Evolutionary conservation across 768 basidiomycete species (phyloP), one percentile per base, ranked within the genome.

Genomic region (Holtermanniella nyarrowii): DNA sequence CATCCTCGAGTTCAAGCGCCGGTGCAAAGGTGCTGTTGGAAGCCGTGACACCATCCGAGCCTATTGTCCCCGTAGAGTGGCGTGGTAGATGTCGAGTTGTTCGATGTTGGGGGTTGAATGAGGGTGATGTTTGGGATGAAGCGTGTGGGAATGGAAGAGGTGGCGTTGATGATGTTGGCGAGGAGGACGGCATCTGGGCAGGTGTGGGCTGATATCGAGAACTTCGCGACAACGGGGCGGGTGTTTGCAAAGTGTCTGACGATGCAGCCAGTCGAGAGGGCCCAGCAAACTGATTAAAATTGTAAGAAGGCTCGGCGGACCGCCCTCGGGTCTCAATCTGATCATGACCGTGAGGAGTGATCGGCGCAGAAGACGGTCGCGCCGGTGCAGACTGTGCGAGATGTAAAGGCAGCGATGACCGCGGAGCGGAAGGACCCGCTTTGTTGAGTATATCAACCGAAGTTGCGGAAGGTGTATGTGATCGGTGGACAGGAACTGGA

Each of bases 341-440:
- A 3, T n/a, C 40, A 23, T 5, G 39, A 3, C 11, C 12, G 26
- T 27, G n/a, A 3, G 22, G 43, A 20, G 21, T 14, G 11, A 45
- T 14, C 3, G 56, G 56, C 25, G 50, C 57, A 23, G 57, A 54
- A n/a, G 50, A 44, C 18, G 57, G 46, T 52, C 53, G 57, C 27
- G 37, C 39, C 0, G 48, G 41, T 0, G 42, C 41, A 18, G 42
- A 48, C 1, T 48, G 46, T 16, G 54, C 49, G 25, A 22, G 4
- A 40, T 41, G 21, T n/a, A 11, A 37, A 18, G 52, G 24, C 31
- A 37, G 16, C 10, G 31, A 37, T 7, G 31, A 37, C 16, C 31
- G 31, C 7, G 31, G 31, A 16, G 10, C 31, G n/a, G n/a, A n/a
- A n/a, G n/a, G n/a, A n/a, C n/a, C n/a, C n/a, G n/a, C n/a, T n/a